Evolutionary conservation across 148 eudicot genomes (phyloP), one percentile per base, ranked within the genome.

Genomic region (Amaranthus palmeri): DNA sequence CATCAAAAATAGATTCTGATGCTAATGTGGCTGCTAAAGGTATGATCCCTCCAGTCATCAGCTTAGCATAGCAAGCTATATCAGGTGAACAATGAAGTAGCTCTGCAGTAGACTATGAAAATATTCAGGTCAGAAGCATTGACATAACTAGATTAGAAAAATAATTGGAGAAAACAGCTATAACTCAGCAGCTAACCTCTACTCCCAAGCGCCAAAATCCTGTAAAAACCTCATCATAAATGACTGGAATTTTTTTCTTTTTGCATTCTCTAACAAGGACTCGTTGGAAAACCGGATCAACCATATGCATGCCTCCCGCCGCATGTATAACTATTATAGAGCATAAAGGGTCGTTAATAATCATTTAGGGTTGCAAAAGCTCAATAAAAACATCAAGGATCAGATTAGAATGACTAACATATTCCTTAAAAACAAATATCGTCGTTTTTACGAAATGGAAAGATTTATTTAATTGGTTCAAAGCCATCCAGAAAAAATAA

Each of bases 201-300:
- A 79, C 88, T 76, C 99, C 99, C 80, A 95, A 80, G 63, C 99
- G 99, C 99, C 99, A 95, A 76, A 92, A 95, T 71, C 99, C 99
- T 10, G 99, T 95, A 81, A 95, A 92, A 72, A 95, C 96, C 74
- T 95, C 97, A 70, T 95, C 99, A 76, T 92, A 95, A 66, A 95
- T 92, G 70, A 95, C 97, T 45, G 99, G 99, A 84, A 95, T 83
- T 74, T 88, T 88, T 58, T 80, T 85, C 66, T 60, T 79, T 55
- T 54, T 81, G 77, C 99, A 95, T 78, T 89, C 92, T 48, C 70
- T 86, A 49, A 92, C 92, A 81, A 95, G 99, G 54, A 87, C 41
- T 11, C 99, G 85, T 74, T 95, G 99, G 82, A 91, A 95, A 54
- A 95, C 91, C 53, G 99, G 99, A 87, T 95, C 99, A 77, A 95